Base-by-base conservation (phyloP, 2,329 filamentous ascomycete species). In the Claviceps spartinae region DNA sequence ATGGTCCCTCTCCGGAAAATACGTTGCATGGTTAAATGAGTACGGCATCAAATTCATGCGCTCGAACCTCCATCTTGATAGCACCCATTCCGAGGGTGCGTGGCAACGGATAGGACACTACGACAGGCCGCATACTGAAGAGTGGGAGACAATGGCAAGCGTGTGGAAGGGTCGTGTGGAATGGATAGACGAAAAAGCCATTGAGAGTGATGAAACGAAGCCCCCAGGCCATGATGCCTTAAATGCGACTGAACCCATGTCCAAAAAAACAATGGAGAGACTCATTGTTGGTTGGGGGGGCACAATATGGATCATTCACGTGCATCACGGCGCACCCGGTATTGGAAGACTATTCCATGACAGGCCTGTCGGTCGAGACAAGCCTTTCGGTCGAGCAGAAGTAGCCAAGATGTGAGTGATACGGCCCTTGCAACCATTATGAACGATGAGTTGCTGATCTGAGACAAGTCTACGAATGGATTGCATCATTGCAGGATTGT, bases 31-130 rank as follows among this genome's bases (percentile, higher is more conserved):
- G 93, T 77, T 95, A 42, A 98, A 97, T 62, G 93, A 98, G 67
- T 85, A 94, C 61, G 93, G 93, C 4, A 94, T 97, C 64, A 96
- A 96, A 66, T 93, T 98, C 55, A 97, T 97, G 90, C 81, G 93
- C 40, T 88, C 88, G 4, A 88, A 93, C 63, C 64, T 94, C 20
- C 81, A 90, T 59, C 75, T 96, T 5, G 88, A 94, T 5, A 82
- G 74, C 56, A 76, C 77, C 13, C 85, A 95, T 61, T 72, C 77
- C 1, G 90, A 96, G 16, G 83, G 85, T 57, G 88, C 90, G 2
- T 98, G 94, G 94, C 95, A 93, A 67, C 79, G 91, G 9, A 88
- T 98, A 56, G 90, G 88, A 24, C 91, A 97, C 63, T 84, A 95
- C 54, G 89, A 95, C 63, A 81, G 89, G 44, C 93, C 93, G 2